Evolutionary conservation across 345 rosid genomes (phyloP), one percentile per base, ranked within the genome.

Genomic region (Bruguiera gymnorhiza): DNA sequence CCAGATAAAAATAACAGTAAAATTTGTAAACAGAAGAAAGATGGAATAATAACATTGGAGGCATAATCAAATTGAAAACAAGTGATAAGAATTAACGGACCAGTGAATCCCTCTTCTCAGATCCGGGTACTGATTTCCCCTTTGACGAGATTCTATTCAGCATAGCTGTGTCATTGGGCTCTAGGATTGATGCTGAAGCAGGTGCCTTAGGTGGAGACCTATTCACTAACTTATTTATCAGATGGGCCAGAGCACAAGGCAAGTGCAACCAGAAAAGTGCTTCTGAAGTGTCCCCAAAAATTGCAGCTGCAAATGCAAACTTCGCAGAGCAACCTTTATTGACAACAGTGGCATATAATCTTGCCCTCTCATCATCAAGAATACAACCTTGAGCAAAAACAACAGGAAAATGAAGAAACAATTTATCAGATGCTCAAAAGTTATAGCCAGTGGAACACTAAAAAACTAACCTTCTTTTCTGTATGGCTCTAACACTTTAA

Each of bases 281-380:
- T 81, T 94, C 97, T 23, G 89, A 77, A 57, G 83, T 83, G 82
- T 94, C 98, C 71, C 97, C 97, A 82, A 88, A 94, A 76, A 89
- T 77, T 68, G 97, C 93, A 77, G 98, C 97, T n/a, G 97, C 96
- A 75, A 94, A 88, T 51, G 98, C 93, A 87, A 89, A 92, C 83
- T 95, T 88, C 65, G 83, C 89, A 20, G 89, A 83, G 79, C 69
- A 88, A 69, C 98, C 97, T 85, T 87, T 91, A 63, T 82, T 83
- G 69, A 89, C 92, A 51, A 92, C 74, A 56, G 90, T 83, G 78
- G 97, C 93, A 76, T 94, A 94, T 43, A 94, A 70, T 80, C 88
- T 87, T 48, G 88, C 93, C 71, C 85, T 88, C 76, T 89, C 97
- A 79, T 94, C 97, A 77, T 94, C 97, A 39, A 94, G 82, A 69